These are phyloP conservation scores for Persicaria tinctoria DNA, from an alignment of 148 eudicot genomes.

Conservation along the genomic window DNA sequence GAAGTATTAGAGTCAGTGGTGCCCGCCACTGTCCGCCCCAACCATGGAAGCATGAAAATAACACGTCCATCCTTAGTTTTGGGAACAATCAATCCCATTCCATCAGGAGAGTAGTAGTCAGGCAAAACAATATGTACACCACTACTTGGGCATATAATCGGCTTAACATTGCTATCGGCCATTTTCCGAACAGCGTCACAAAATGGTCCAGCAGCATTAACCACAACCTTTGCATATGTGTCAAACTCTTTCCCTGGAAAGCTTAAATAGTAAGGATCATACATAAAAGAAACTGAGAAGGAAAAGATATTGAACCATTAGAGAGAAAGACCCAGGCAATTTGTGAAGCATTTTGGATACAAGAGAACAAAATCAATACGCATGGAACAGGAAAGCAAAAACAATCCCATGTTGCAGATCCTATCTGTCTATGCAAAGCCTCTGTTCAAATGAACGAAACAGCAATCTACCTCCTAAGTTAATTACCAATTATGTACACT, in stretches of 20 bases:
- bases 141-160: conserved; percentile 90
- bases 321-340: background rate
- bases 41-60: conserved; percentile 96
- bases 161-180: conserved; percentile 61
- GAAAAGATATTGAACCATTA: background rate
- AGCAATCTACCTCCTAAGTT: background rate
- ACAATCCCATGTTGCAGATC: background rate
- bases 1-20: conserved; percentile 87
- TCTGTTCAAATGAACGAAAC: background rate
- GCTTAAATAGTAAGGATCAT: conserved; percentile 22
- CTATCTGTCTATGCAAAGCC: background rate
- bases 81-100: conserved; percentile 98
- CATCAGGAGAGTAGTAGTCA: conserved; percentile 95
- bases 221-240: conserved; percentile 85
- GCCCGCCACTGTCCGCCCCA: conserved; percentile 95
- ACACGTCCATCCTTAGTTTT: conserved; percentile 99
- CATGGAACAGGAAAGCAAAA: background rate
- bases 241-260: conserved; percentile 79
- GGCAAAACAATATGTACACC: conserved; percentile 95
- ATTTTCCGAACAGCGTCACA: conserved; percentile 81
- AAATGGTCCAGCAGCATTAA: conserved; percentile 98
- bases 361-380: background rate
- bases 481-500: background rate
- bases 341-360: background rate
- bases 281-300: conserved; percentile 4